Conservation (phyloP, 139 green algal species). For the Chlorella sp. region DNA sequence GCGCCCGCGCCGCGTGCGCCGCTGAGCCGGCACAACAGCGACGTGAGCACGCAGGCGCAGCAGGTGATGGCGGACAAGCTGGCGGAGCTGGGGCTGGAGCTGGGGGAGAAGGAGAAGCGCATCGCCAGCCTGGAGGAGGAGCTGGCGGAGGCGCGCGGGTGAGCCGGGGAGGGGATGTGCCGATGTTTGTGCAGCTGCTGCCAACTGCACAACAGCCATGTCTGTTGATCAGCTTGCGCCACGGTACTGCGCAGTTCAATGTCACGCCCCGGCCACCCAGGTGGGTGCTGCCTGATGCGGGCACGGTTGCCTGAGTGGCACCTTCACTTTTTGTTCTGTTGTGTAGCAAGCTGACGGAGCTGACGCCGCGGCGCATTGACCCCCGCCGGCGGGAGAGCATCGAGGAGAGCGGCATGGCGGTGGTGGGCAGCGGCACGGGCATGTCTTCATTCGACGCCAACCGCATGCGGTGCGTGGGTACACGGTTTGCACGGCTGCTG, state of each 20-base stretch:
- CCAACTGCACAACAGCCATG: too few relatives aligned
- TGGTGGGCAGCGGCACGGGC: conserved; percentile 16
- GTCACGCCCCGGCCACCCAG: neutral
- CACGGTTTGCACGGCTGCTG: too few relatives aligned
- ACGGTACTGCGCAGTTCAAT: too few relatives aligned
- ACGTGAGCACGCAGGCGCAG: conserved; percentile 5
- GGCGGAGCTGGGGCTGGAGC: conserved; percentile 4
- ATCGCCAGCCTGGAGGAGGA: conserved; percentile 17
- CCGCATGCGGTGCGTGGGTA: conserved; percentile 12
- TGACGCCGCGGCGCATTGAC: neutral
- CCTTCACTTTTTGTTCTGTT: too few relatives aligned
- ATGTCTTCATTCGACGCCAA: conserved; percentile 19
- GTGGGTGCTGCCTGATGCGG: neutral
- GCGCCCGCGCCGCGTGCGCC: neutral
- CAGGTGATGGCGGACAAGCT: neutral
- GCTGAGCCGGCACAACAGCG: conserved; percentile 24
- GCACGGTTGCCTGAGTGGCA: too few relatives aligned
- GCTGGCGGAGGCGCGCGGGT: neutral
- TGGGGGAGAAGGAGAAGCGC: conserved; percentile 7
- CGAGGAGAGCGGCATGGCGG: conserved; percentile 7
- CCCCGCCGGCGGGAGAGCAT: conserved; percentile 13
- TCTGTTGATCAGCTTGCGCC: too few relatives aligned
- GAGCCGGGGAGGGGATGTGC: too few relatives aligned
- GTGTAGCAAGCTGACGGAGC: neutral
- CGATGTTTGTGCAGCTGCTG: too few relatives aligned